Percentiles rank a stretch among this genome's conserved stretches.
Evolutionary conservation across 1,284 basidiomycete genomes (phyloP).

Genomic region (Ceratobasidium sp.): DNA sequence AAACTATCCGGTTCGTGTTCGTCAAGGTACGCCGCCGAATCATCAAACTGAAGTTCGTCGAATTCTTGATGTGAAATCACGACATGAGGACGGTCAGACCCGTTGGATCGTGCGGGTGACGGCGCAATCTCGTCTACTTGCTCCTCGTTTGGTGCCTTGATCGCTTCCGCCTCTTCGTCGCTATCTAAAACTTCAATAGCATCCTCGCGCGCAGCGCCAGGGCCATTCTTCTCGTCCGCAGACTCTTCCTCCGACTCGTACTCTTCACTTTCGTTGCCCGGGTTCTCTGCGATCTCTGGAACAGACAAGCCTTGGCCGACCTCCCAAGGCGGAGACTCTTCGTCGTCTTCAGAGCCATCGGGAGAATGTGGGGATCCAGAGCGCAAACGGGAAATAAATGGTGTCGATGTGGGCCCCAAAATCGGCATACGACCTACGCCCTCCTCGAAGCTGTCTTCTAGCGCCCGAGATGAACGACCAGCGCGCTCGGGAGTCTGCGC

Average conservation of each 20-base stretch:
- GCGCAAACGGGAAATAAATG: constrained; percentile 18
- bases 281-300: not conserved
- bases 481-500: constrained; percentile 1
- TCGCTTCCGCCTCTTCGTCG: constrained; percentile 19
- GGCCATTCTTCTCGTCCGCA: not conserved
- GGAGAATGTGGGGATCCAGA: not conserved
- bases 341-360: constrained; percentile 6
- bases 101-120: not conserved
- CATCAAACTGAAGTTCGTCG: constrained; percentile 29
- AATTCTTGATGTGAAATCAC: not conserved
- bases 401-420: constrained; percentile 29
- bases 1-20: constrained; percentile 34
- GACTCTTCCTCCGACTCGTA: constrained; percentile 8
- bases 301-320: not conserved
- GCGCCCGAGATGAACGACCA: not conserved
- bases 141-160: not conserved
- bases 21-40: constrained; percentile 20
- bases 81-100: not conserved
- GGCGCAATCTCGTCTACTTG: constrained; percentile 6
- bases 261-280: not conserved
- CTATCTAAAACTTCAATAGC: constrained; percentile 42
- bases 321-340: constrained; percentile 12
- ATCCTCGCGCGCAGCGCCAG: constrained; percentile 21
- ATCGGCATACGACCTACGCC: constrained; percentile 35
- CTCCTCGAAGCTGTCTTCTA: constrained; percentile 39